Conservation (phyloP, 805 yeast genomes). For the Ogataea corticis region DNA sequence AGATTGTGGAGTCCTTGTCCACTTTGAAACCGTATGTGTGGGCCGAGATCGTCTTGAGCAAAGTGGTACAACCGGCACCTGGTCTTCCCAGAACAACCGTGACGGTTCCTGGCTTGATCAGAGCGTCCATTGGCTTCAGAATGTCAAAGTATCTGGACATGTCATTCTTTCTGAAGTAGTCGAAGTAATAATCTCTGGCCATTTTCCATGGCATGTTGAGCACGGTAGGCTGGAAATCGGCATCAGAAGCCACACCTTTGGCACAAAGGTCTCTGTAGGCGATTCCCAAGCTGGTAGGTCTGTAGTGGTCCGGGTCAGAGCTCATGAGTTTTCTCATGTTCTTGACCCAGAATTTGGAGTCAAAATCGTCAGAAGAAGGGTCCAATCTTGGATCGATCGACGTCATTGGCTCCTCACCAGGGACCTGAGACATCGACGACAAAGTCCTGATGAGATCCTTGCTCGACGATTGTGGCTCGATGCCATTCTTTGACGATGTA, state of each 20-base stretch:
- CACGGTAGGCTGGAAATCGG: conserved; percentile 65
- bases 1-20: conserved; percentile 44
- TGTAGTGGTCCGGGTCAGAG: conserved; percentile 61
- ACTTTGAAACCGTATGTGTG: conserved; percentile 61
- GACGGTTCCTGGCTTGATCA: conserved; percentile 61
- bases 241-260: conserved; percentile 64
- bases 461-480: conserved; percentile 9
- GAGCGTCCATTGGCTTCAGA: conserved; percentile 66
- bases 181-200: conserved; percentile 30
- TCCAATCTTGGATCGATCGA: conserved; percentile 47
- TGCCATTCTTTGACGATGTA: conserved; percentile 4
- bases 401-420: conserved; percentile 44
- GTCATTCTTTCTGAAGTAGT: conserved; percentile 30
- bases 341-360: conserved; percentile 66
- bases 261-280: conserved; percentile 61
- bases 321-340: conserved; percentile 55
- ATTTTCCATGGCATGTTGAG: conserved; percentile 42
- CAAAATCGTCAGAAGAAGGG: conserved; percentile 59
- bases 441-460: conserved; percentile 35
- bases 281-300: conserved; percentile 59
- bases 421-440: conserved; percentile 53
- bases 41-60: conserved; percentile 58
- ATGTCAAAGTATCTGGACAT: conserved; percentile 46
- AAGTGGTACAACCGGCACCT: conserved; percentile 77
- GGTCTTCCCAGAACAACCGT: conserved; percentile 79